Base-by-base conservation (phyloP, 1,139 yeast genomes). In the Zygosaccharomyces sapae region DNA sequence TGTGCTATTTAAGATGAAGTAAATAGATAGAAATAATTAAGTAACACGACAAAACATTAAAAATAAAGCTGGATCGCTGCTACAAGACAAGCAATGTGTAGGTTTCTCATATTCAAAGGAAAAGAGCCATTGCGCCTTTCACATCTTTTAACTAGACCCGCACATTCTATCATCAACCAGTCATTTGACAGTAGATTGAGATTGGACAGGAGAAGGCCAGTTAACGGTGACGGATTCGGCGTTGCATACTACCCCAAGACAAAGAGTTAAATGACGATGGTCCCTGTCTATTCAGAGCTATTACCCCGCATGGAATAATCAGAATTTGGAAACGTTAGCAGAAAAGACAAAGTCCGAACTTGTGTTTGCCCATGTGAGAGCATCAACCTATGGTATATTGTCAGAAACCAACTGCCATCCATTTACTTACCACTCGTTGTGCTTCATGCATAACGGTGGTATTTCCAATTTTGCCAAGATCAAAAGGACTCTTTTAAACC, bases 401-500 rank as follows among this genome's bases (percentile, higher is more conserved):
- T 79, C 95, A 4, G 97, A 92, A 64, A 89, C 96, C 1, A 92
- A 92, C 69, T 92, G 97, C 68, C 98, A 92, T 65, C 97, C 97
- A 0, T 86, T 90, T 68, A 82, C 86, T 3, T 89, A 79, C 64
- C 94, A 92, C 50, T 81, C 81, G 44, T 71, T 90, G 43, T 86
- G 92, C 86, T 92, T 92, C 66, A 92, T 92, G 98, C 97, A 92
- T 68, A 92, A 92, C 68, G 98, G 98, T 25, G 95, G 94, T 5
- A 80, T 92, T 20, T 76, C 92, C 10, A 78, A 81, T 46, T 92
- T 92, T 65, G 67, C 74, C 48, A 71, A 71, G 56, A 86, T 92
- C 60, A 92, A 92, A 67, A 77, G 94, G 52, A 75, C 70, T 49
- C 72, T 92, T 44, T 75, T 89, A 30, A 75, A 79, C 58, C 86